Percentiles rank a stretch among this genome's conserved stretches.
Evolutionary conservation across 192 early-diverging fungal species (phyloP).

Genomic region (Dissophora ornata): DNA sequence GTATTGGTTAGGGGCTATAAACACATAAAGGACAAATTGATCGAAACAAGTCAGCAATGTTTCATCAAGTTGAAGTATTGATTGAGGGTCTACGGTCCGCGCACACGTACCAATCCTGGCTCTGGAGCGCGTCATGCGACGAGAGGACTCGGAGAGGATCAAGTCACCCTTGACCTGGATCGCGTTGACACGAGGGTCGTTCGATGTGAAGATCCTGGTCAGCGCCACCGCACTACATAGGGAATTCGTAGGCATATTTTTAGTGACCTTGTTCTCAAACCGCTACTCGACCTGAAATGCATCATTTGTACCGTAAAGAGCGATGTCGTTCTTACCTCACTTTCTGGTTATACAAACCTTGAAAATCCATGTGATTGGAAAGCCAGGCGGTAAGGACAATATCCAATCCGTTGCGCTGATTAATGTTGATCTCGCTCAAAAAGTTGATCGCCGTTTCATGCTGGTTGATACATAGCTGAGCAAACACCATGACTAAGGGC

Average conservation of each 20-base stretch:
- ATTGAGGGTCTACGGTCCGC: no score
- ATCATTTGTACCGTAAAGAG: no score
- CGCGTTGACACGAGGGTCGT: conserved; percentile 70
- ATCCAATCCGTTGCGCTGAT: conserved; percentile 74
- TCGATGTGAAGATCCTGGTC: conserved; percentile 71
- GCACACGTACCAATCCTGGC: conserved; percentile 30
- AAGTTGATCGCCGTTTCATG: conserved; percentile 76
- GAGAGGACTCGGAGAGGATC: conserved; percentile 58
- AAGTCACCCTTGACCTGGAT: conserved; percentile 85
- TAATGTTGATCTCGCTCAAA: conserved; percentile 65
- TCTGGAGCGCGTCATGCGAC: conserved; percentile 23
- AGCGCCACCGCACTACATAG: conserved; percentile 75
- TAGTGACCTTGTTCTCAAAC: not conserved
- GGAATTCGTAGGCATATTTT: not conserved
- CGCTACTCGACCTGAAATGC: no score
- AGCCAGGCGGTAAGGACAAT: conserved; percentile 84
- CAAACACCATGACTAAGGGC: conserved; percentile 88
- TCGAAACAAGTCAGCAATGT: no score
- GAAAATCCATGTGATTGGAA: conserved; percentile 80
- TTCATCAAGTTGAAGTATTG: no score
- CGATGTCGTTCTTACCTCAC: conserved; percentile 25
- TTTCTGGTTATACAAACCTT: conserved; percentile 85
- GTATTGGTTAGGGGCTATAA: conserved; percentile 80
- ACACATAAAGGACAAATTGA: conserved; percentile 5
- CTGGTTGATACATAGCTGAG: conserved; percentile 80